Conservation (phyloP, 495 filamentous ascomycete genomes). For the Penicillium argentinense region DNA sequence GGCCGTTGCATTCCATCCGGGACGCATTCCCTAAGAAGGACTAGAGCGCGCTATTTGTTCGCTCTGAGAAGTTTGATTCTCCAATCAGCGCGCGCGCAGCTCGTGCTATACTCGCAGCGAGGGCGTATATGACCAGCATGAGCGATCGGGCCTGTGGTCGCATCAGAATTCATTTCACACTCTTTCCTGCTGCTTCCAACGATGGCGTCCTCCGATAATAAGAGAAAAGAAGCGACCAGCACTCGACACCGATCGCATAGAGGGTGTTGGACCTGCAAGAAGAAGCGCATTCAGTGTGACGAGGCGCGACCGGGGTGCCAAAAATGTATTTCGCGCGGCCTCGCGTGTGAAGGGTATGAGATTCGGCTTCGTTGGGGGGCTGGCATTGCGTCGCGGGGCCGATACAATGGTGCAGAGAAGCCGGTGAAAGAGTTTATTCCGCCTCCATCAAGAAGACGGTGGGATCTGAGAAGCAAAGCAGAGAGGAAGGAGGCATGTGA, state of each 20-base stretch:
- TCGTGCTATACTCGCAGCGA: slow-evolving; percentile 4
- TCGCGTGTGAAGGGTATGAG: slow-evolving; percentile 30
- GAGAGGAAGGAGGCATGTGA: slow-evolving; percentile 7
- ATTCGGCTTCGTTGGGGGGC: slow-evolving; percentile 32
- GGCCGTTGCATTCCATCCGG: slow-evolving; percentile 8
- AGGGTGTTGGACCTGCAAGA: slow-evolving; percentile 35
- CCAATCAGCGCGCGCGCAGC: slow-evolving; percentile 20
- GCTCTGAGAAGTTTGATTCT: slow-evolving; percentile 25
- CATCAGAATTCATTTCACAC: slow-evolving; percentile 2
- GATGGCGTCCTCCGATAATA: slow-evolving; percentile 14
- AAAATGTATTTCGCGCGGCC: slow-evolving; percentile 19
- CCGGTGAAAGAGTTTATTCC: slow-evolving; percentile 27
- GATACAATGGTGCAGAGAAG: slow-evolving; percentile 28
- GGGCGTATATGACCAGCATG: slow-evolving; percentile 16
- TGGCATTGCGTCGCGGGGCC: slow-evolving; percentile 30
- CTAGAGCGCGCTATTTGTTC: slow-evolving; percentile 21
- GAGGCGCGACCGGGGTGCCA: slow-evolving; percentile 22
- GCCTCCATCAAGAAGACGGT: slow-evolving; percentile 24
- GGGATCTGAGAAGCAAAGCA: slow-evolving; percentile 23
- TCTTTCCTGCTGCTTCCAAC: background rate
- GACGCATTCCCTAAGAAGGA: slow-evolving; percentile 18
- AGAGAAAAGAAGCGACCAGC: slow-evolving; percentile 11
- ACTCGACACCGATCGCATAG: slow-evolving; percentile 26
- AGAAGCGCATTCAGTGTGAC: slow-evolving; percentile 29
- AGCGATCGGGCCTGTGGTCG: slow-evolving; percentile 1